Conservation (phyloP, 2,329 filamentous ascomycete species). For the Teratosphaeria gauchensis region DNA sequence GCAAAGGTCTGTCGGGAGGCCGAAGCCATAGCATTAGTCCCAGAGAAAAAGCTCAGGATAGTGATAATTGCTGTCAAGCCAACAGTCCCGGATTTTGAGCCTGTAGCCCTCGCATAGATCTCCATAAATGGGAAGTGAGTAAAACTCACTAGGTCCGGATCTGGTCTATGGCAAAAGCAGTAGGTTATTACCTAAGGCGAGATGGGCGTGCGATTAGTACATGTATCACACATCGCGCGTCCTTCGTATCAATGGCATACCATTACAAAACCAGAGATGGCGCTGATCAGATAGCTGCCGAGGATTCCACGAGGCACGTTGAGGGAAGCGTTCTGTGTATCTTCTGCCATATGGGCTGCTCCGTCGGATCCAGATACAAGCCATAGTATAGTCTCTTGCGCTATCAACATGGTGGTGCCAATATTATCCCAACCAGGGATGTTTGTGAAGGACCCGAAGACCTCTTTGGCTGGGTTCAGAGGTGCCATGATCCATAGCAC, state of each 20-base stretch:
- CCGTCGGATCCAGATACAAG: constrained; percentile 15
- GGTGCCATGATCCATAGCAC: constrained; percentile 29
- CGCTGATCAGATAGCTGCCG: constrained; percentile 12
- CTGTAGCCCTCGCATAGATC: background rate
- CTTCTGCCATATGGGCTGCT: constrained; percentile 22
- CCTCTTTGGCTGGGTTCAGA: constrained; percentile 1
- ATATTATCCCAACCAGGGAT: constrained; percentile 29
- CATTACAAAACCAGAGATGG: background rate
- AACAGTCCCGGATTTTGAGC: background rate
- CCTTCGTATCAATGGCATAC: background rate
- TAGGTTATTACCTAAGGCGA: background rate
- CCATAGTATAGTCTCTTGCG: constrained; percentile 13
- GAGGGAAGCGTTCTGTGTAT: constrained; percentile 19
- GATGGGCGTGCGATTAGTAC: background rate
- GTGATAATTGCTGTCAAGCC: constrained; percentile 23
- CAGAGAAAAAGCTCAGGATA: constrained; percentile 22
- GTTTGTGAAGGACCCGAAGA: constrained; percentile 38
- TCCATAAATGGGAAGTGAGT: background rate
- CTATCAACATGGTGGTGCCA: background rate
- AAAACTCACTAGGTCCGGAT: background rate
- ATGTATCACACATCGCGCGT: background rate
- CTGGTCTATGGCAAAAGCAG: background rate
- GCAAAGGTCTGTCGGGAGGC: constrained; percentile 31
- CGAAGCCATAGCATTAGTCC: constrained; percentile 27
- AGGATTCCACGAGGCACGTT: constrained; percentile 22